Base-by-base conservation (phyloP, 202 grass and related monocot genomes). In the Cymbopogon flexuosus region DNA sequence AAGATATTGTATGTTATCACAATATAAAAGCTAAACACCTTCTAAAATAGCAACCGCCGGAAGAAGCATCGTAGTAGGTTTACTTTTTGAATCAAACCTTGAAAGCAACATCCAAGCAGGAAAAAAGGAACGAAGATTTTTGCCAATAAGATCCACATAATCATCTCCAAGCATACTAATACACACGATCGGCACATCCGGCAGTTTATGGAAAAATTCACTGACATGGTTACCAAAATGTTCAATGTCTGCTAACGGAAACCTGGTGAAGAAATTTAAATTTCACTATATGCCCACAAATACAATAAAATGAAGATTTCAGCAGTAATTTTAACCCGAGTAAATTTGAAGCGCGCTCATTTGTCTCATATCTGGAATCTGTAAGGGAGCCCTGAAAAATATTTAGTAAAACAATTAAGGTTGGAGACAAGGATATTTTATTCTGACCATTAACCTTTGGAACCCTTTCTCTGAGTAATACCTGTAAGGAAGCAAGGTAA, bases 71-170 rank as follows among this genome's bases (percentile, higher is more conserved):
- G 84, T 81, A 59, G 78, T 84, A 86, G 94, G 94, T 84, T 88
- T 75, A 63, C 42, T 86, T 73, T 79, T 86, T 77, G 86, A 88
- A 78, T 92, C 86, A 63, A 94, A 84, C 82, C 89, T 97, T 58
- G 91, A 94, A 67, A 97, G 82, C 79, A 97, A 76, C 60, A 93
- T 83, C 94, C 90, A 97, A 74, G 88, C 92, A 30, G 84, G 86
- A 30, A 87, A 92, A 64, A 76, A 84, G 33, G 88, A 84, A 65
- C 83, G 70, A 68, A 90, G 83, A 73, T 71, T 79, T 92, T 87
- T 85, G 68, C 73, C 88, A 56, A 92, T 68, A 46, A 94, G 41
- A 76, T 80, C 78, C 39, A 73, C 86, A 82, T 84, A 83, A 93
- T 93, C 86, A 75, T 75, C 86, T 74, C 86, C 94, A 47, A 97